These are phyloP conservation scores for Colletotrichum sp. DNA, from an alignment of 2,329 filamentous ascomycete genomes.

Conservation along the genomic window DNA sequence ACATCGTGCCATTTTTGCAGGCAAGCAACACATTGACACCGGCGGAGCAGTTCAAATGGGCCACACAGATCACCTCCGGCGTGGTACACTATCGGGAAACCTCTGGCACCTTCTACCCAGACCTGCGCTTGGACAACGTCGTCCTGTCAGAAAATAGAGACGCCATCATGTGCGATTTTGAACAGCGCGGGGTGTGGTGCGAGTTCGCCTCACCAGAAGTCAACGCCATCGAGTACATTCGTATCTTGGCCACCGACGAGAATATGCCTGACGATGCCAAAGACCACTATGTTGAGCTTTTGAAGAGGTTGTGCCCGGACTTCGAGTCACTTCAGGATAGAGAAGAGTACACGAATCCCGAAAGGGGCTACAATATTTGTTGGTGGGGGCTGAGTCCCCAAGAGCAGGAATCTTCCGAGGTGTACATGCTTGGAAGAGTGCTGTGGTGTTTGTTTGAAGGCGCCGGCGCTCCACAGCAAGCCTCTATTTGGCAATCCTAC, in stretches of 20 bases:
- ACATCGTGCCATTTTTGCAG: slow-evolving; percentile 56
- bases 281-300: slow-evolving; percentile 43
- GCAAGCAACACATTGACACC: slow-evolving; percentile 48
- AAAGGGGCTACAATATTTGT: slow-evolving; percentile 57
- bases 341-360: slow-evolving; percentile 53
- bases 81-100: slow-evolving; percentile 54
- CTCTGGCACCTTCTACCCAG: slow-evolving; percentile 58
- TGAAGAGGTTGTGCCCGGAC: slow-evolving; percentile 49
- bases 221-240: slow-evolving; percentile 63
- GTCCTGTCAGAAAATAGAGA: slow-evolving; percentile 54
- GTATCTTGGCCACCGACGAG: slow-evolving; percentile 57
- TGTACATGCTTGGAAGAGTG: slow-evolving; percentile 67
- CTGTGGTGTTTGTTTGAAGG: slow-evolving; percentile 70
- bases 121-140: slow-evolving; percentile 65
- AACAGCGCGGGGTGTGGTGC: slow-evolving; percentile 68
- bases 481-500: slow-evolving; percentile 65
- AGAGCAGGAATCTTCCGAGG: slow-evolving; percentile 63
- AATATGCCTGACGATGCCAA: slow-evolving; percentile 44
- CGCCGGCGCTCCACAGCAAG: slow-evolving; percentile 60
- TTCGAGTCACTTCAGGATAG: slow-evolving; percentile 47
- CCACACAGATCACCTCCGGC: slow-evolving; percentile 55
- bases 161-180: slow-evolving; percentile 64
- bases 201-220: slow-evolving; percentile 66
- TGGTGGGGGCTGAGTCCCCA: slow-evolving; percentile 57
- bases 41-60: slow-evolving; percentile 57